These are phyloP conservation scores for Arachnomyces sp. DNA, from an alignment of 2,329 filamentous ascomycete species.

Conservation along the genomic window DNA sequence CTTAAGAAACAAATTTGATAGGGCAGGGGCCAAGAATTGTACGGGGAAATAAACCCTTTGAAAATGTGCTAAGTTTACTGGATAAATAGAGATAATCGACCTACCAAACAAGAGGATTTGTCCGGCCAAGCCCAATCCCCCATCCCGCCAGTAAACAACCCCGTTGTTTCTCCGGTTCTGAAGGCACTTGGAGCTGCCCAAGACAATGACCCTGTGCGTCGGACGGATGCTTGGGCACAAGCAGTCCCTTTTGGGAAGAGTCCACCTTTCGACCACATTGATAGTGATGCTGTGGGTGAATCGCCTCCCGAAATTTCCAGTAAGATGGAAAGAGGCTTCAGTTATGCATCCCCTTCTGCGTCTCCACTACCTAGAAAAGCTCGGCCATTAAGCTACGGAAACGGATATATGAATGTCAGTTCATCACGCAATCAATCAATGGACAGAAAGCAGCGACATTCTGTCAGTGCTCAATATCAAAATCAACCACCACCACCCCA, in stretches of 20 bases:
- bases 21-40: too few relatives aligned
- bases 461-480: constrained; percentile 28
- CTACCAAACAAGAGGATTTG: constrained; percentile 23
- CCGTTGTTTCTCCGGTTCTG: constrained; percentile 31
- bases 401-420: constrained; percentile 29
- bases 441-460: constrained; percentile 33
- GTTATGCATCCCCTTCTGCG: constrained; percentile 33
- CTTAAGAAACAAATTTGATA: too few relatives aligned
- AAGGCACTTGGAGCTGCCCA: constrained; percentile 26
- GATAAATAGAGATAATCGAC: too few relatives aligned
- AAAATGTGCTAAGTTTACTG: too few relatives aligned
- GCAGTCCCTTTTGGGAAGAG: constrained; percentile 39
- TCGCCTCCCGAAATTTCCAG: constrained; percentile 35
- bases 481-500: constrained; percentile 56
- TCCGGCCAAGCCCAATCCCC: constrained; percentile 22
- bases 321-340: constrained; percentile 32
- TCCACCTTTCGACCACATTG: constrained; percentile 32
- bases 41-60: too few relatives aligned
- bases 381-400: constrained; percentile 37
- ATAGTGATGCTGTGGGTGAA: constrained; percentile 27
- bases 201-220: constrained; percentile 27
- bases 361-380: constrained; percentile 34
- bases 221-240: constrained; percentile 39
- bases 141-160: constrained; percentile 17
- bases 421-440: constrained; percentile 29